Evolutionary conservation across 257 asterid species (phyloP).

Genomic region (Fraxinus pennsylvanica): DNA sequence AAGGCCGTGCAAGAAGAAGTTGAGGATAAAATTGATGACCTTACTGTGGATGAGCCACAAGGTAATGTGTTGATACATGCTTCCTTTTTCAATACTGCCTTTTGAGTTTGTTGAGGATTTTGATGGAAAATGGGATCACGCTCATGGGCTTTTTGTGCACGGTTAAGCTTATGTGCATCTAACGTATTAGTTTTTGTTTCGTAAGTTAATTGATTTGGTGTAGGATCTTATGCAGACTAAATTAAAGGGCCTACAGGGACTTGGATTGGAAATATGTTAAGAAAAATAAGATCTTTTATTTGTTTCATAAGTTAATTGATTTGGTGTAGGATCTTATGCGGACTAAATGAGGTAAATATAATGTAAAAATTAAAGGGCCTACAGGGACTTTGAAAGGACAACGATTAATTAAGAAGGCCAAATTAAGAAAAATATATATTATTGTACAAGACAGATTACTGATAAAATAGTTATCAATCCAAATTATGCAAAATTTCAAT

Average conservation of each 20-base stretch:
- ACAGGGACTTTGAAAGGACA: neutral
- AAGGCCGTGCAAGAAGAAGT: conserved; percentile 39
- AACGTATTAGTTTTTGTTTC: neutral
- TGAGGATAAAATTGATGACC: conserved; percentile 53
- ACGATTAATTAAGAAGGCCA: neutral
- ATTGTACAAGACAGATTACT: too few relatives aligned
- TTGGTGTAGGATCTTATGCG: neutral
- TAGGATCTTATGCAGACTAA: neutral
- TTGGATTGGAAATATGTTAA: neutral
- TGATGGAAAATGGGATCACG: neutral
- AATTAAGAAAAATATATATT: neutral
- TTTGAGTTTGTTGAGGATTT: neutral
- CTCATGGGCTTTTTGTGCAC: neutral
- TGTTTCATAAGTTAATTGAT: neutral
- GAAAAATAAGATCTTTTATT: too few relatives aligned
- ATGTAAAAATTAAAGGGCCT: too few relatives aligned
- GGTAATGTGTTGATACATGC: conserved; percentile 32
- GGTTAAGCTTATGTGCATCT: neutral
- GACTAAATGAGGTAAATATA: too few relatives aligned
- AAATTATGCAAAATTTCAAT: neutral
- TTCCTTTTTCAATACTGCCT: neutral
- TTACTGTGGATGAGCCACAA: conserved; percentile 57
- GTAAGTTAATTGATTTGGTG: neutral
- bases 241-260: neutral
- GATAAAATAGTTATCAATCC: neutral